phyloP scores from a whole-genome alignment of 805 yeast species.

The Novakomyces olei region DNA sequence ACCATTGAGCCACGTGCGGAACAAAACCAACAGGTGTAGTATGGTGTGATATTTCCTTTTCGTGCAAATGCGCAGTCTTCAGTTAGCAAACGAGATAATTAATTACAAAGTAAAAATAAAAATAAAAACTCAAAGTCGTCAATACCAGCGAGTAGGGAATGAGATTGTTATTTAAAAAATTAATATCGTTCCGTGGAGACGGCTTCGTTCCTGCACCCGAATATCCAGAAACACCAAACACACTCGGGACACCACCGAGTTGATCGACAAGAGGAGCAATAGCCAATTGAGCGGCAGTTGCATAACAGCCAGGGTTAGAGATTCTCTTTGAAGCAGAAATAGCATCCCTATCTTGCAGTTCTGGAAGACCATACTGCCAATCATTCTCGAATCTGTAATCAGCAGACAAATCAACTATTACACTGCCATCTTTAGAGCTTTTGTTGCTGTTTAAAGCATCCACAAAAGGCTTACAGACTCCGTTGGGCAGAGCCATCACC shows the following conservation, averaged over 20 bases:
- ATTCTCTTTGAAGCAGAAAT: conserved; percentile 59
- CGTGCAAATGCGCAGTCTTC: conserved; percentile 91
- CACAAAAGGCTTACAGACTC: conserved; percentile 52
- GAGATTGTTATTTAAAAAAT: conserved; percentile 53
- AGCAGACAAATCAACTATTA: conserved; percentile 80
- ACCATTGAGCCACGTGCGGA: conserved; percentile 95
- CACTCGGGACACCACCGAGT: conserved; percentile 50
- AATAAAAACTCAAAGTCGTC: too few species aligned
- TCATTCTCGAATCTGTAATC: conserved; percentile 77
- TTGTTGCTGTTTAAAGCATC: conserved; percentile 17
- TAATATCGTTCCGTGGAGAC: conserved; percentile 76
- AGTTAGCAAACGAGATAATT: conserved; percentile 88
- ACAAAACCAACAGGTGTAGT: conserved; percentile 67
- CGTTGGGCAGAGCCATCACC: conserved; percentile 99
- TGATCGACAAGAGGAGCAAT: conserved; percentile 59
- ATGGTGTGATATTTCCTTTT: conserved; percentile 68
- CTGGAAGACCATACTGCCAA: conserved; percentile 94
- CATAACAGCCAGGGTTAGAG: conserved; percentile 96
- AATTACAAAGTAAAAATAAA: conserved; percentile 41
- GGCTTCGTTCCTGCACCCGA: conserved; percentile 99
- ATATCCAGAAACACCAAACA: conserved; percentile 93
- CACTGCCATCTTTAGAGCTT: conserved; percentile 40
- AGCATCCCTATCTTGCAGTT: conserved; percentile 43
- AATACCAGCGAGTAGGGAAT: conserved; percentile 85
- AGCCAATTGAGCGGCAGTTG: conserved; percentile 93